Base-by-base conservation (phyloP, 495 filamentous ascomycete genomes). In the Penicillium egyptiacum region DNA sequence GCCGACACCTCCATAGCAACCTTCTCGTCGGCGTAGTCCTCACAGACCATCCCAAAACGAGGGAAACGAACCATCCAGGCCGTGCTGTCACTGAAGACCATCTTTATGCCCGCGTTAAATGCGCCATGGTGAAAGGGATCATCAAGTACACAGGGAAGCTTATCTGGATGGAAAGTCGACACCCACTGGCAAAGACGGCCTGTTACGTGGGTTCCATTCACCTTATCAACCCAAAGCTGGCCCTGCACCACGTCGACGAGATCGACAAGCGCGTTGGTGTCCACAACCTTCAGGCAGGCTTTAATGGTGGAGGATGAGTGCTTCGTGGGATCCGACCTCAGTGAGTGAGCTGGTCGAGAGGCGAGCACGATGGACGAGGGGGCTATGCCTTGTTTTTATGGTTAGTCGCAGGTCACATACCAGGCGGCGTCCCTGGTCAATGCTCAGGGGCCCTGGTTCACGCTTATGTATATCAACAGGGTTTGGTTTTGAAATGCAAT, bases 1-100 rank as follows among this genome's bases (percentile, higher is more conserved):
- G 73, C 65, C 4, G 51, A 30, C 4, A 76, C 74, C 35, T 78
- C 78, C 60, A 74, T 78, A 10, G 68, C 58, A 50, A 79, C 67
- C 54, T 79, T 79, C 50, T 79, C 74, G 7, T 48, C 46, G 10
- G n/a, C 22, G n/a, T 33, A 33, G n/a, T 48, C 26, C 0, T 48
- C 26, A 19, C n/a, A 33, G 8, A 19, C 16, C 46, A 48, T 48
- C 26, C 46, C 46, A 10, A 17, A 19, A 33, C 46, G 28, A 33
- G 46, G n/a, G 28, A 48, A 48, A 20, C 28, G 46, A 44, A 31
- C 47, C 31, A 43, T 43, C 19, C 41, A 43, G 17, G 46, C 28
- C 3, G 46, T 48, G 28, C 16, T 33, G 17, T 48, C 28, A 33
- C 1, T 20, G 6, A 33, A 48, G n/a, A 20, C 46, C 7, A 48